Evolutionary conservation across 2,329 filamentous ascomycete genomes (phyloP).

Genomic region (Xylaria multiplex): DNA sequence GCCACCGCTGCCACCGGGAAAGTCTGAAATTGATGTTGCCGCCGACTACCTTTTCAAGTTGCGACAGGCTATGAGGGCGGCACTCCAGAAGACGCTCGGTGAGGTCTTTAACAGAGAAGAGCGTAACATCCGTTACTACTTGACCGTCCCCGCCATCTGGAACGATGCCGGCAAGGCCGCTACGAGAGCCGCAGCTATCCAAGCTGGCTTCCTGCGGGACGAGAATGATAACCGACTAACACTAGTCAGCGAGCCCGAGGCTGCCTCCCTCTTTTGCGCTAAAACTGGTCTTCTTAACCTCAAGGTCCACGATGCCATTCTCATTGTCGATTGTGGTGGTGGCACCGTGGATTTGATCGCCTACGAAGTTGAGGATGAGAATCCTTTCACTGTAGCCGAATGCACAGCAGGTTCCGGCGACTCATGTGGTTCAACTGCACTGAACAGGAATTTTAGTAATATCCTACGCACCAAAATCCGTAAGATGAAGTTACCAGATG

Average conservation of each 20-base stretch:
- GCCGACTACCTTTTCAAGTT: constrained; percentile 99
- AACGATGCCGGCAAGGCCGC: constrained; percentile 98
- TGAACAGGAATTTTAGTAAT: constrained; percentile 98
- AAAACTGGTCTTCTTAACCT: constrained; percentile 96
- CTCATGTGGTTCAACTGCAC: constrained; percentile 96
- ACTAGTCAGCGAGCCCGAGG: constrained; percentile 94
- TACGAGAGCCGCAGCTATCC: constrained; percentile 93
- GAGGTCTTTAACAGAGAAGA: constrained; percentile 99
- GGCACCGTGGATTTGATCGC: constrained; percentile 99
- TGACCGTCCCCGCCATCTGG: constrained; percentile 99
- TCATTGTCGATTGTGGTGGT: constrained; percentile 98
- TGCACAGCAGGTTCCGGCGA: constrained; percentile 97
- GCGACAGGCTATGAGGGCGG: constrained; percentile 94
- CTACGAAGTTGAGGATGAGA: constrained; percentile 98
- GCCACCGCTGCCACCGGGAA: constrained; percentile 93
- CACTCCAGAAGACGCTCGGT: constrained; percentile 93
- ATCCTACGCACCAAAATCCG: constrained; percentile 96
- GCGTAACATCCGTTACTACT: constrained; percentile 95
- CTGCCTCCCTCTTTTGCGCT: constrained; percentile 95
- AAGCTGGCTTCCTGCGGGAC: constrained; percentile 94
- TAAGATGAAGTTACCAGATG: constrained; percentile 98
- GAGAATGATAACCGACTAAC: constrained; percentile 98
- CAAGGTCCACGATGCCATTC: constrained; percentile 97
- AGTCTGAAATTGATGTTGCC: constrained; percentile 99
- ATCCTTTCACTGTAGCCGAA: constrained; percentile 95